Conservation (phyloP, 1,284 basidiomycete species). For the Vanrija sp. region DNA sequence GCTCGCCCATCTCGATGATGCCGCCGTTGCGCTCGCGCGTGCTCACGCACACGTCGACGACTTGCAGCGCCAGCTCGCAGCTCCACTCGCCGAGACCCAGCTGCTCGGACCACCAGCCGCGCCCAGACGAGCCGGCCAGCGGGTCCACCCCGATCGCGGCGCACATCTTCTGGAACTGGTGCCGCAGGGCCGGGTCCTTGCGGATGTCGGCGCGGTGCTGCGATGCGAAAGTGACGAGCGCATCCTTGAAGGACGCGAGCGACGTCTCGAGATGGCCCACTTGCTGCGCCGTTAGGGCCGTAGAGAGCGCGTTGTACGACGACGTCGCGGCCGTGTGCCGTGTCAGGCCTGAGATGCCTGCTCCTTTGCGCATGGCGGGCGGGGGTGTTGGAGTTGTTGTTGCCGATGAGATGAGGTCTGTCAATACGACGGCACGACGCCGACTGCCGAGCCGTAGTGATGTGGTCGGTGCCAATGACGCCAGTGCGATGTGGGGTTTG, state of each 20-base stretch:
- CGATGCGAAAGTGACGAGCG: slow-evolving; percentile 74
- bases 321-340: slow-evolving; percentile 46
- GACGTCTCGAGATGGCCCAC: slow-evolving; percentile 74
- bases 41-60: slow-evolving; percentile 91
- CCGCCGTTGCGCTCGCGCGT: slow-evolving; percentile 87
- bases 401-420: too few species aligned
- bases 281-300: slow-evolving; percentile 70
- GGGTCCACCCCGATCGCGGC: slow-evolving; percentile 92
- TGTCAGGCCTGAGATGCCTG: slow-evolving; percentile 53
- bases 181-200: slow-evolving; percentile 79
- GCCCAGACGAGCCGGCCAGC: slow-evolving; percentile 54
- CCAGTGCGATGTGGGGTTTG: too few species aligned
- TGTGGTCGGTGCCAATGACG: too few species aligned
- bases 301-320: slow-evolving; percentile 73
- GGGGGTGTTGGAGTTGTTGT: too few species aligned
- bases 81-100: slow-evolving; percentile 88
- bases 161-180: slow-evolving; percentile 96
- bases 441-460: too few species aligned
- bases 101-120: slow-evolving; percentile 75
- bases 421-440: too few species aligned
- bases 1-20: slow-evolving; percentile 80
- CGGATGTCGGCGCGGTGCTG: slow-evolving; percentile 81
- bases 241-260: slow-evolving; percentile 75
- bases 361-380: slow-evolving; percentile 50
- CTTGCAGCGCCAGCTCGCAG: slow-evolving; percentile 91